Base-by-base conservation (phyloP, 805 yeast species). In the Candida dajiaensis region DNA sequence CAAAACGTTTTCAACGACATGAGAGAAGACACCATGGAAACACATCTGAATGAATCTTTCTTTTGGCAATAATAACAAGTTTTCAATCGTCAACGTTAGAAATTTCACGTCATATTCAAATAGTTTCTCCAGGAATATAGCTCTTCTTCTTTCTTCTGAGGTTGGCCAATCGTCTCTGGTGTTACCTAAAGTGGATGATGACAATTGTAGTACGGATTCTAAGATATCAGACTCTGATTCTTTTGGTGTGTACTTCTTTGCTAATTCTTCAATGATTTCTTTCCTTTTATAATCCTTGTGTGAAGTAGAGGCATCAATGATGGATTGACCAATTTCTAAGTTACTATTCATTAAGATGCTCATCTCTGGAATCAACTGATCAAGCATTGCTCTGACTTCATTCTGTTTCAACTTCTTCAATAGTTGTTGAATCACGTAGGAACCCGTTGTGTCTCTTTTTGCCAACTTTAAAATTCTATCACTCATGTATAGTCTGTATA, bases 151-250 rank as follows among this genome's bases (percentile, higher is more conserved):
- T 61, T 88, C 96, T 56, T 86, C 94, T 0, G 89, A 85, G 1
- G 95, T 88, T 41, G 96, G 96, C 95, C 95, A 87, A 62, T 88
- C 95, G 54, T 81, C 95, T 52, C 78, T 77, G 2, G 89, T 83
- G 64, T 86, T 85, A 26, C 92, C 94, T 46, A 88, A 67, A 0
- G 95, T 88, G 0, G 95, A 85, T 1, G 77, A 68, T 6, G 81
- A 72, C 51, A 88, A 65, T 55, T 76, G 76, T 43, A 88, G 69
- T 21, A 84, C 76, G 50, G 82, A 83, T 53, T 86, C 95, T 50
- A 86, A 68, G 41, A 87, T 73, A 23, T 70, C 61, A 1, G 67
- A 57, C 29, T 64, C 67, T 12, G 49, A 46, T 10, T 56, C 65
- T 25, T 52, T 69, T 52, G 60, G 75, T 43, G 71, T 72, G 60